A percentile compares a stretch with the other conserved stretches of the same genome.
Evolutionary conservation across 805 yeast genomes (phyloP).

Genomic region (Wickerhamiella australiensis): DNA sequence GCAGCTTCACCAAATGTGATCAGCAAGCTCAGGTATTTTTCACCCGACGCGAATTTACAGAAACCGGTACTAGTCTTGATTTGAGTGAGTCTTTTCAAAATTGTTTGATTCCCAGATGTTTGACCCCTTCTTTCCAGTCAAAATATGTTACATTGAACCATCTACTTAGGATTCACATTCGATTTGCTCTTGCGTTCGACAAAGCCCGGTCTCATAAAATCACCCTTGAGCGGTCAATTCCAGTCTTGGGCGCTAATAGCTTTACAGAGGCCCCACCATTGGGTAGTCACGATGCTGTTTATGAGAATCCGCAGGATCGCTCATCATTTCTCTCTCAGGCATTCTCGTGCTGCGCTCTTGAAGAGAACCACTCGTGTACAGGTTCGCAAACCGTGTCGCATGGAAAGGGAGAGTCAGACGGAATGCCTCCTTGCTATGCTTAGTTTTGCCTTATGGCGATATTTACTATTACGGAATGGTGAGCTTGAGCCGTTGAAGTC

Average conservation of each 20-base stretch:
- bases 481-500: no score
- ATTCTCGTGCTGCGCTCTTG: background rate
- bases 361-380: background rate
- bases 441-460: background rate
- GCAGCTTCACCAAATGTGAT: background rate
- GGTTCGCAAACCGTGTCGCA: background rate
- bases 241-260: background rate
- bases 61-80: background rate
- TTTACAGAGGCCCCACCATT: background rate
- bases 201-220: background rate
- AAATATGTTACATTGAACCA: background rate
- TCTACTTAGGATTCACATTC: background rate
- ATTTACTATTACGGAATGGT: background rate
- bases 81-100: background rate
- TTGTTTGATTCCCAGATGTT: background rate
- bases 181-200: background rate
- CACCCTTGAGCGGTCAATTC: background rate
- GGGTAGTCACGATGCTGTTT: background rate
- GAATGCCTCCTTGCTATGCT: background rate
- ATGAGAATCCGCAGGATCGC: background rate
- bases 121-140: background rate
- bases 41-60: background rate
- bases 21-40: background rate
- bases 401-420: background rate
- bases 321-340: background rate